Conservation (phyloP, 495 filamentous ascomycete genomes). For the Penicillium alfredii region DNA sequence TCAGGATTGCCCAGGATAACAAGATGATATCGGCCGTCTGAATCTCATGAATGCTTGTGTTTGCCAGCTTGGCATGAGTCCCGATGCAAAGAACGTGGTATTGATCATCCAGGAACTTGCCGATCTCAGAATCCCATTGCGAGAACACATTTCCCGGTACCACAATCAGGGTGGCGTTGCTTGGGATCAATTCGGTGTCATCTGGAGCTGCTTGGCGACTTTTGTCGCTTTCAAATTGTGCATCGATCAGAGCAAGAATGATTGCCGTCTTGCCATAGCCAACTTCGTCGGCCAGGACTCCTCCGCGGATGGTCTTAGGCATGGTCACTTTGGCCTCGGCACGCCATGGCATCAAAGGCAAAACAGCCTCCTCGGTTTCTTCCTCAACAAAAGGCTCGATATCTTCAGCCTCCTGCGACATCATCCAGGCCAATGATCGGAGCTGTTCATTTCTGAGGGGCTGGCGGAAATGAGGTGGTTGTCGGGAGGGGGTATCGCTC, state of each 20-base stretch:
- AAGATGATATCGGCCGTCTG: conserved; percentile 53
- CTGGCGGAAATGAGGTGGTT: conserved; percentile 39
- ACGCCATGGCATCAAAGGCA: conserved; percentile 55
- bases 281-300: conserved; percentile 69
- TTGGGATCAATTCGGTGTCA: conserved; percentile 35
- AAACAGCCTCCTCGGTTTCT: conserved; percentile 62
- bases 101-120: conserved; percentile 46
- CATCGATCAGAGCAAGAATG: conserved; percentile 60
- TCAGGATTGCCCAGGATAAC: conserved; percentile 44
- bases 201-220: conserved; percentile 2
- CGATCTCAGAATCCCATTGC: conserved; percentile 63
- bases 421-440: conserved; percentile 63
- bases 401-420: conserved; percentile 47
- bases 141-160: conserved; percentile 54
- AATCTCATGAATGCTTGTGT: conserved; percentile 34
- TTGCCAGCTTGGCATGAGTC: conserved; percentile 25
- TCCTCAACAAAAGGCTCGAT: conserved; percentile 49
- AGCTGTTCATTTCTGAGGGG: conserved; percentile 48
- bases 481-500: conserved; percentile 25
- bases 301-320: conserved; percentile 50
- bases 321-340: conserved; percentile 48
- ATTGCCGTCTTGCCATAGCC: conserved; percentile 80
- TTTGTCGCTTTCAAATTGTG: conserved; percentile 26
- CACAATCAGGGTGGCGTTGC: conserved; percentile 65
- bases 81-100: conserved; percentile 42